Evolutionary conservation across 2,329 filamentous ascomycete genomes (phyloP), one percentile per base, ranked within the genome.

Genomic region (Acrocalymma vagum): DNA sequence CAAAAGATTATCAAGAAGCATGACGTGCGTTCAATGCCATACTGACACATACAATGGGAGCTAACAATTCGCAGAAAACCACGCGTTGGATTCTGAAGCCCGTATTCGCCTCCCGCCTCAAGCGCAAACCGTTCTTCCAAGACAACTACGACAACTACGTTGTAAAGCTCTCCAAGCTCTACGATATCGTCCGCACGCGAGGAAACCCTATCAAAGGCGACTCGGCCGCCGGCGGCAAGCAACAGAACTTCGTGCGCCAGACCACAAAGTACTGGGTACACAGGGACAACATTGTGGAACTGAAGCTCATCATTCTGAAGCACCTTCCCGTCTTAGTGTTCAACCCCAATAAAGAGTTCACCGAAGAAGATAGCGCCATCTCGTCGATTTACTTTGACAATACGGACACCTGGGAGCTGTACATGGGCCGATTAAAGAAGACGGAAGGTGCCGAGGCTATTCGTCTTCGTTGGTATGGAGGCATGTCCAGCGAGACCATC

Each of bases 1-100:
- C 95, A 96, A 78, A 99, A 99, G 79, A 99, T 99, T 52, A 96
- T 99, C 73, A 99, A 99, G 80, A 99, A 99, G 79, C 94, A 99
- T 71, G 94, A 96, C 75, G 89, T 93, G 72, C 58, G 87, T 76
- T 28, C 21, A 16, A 61, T 45, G 38, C 15, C 8, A 3, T 14
- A 11, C 8, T 36, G 22, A 37, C 31, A 24, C 23, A n/a, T n/a
- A n/a, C 25, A 33, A 37, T 11, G 22, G 34, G 30, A 23, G 39
- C 62, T 65, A 45, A 67, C 27, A 9, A 8, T 11, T 22, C 28
- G 14, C 62, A 94, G 88, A 99, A 99, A 90, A 80, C 88, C 78
- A 99, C 94, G 1, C 81, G 85, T 46, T 96, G 93, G 91, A 85
- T 94, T 63, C 83, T 99, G 22, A 92, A 88, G 61, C 94, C 94